Evolutionary conservation across 371 early-diverging fungal genomes (phyloP), one percentile per base, ranked within the genome.

Genomic region (Mortierella polycephala): DNA sequence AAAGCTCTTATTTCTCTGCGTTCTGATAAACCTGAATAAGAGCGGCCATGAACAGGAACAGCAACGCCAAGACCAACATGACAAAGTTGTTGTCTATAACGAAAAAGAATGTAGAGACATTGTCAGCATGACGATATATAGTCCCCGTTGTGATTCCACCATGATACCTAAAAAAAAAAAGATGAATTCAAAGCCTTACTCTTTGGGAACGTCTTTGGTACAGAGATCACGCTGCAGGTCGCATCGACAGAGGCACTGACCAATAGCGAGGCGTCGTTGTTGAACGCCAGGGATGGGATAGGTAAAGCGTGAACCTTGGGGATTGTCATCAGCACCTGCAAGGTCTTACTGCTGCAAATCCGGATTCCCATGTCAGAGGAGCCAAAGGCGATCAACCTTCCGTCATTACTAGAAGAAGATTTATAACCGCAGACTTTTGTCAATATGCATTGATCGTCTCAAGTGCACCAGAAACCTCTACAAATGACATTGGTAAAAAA

Each of bases 191-290:
- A 30, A 30, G 30, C 4, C 71, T 83, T 81, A 82, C 81, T 70
- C 50, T 62, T 67, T 42, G 84, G 76, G 71, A 88, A 88, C 14
- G 85, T 85, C 62, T 84, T 70, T 21, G 93, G 93, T 20, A 93
- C 72, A 30, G 58, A 55, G 18, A 86, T 81, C 45, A 90, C 82
- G 20, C 84, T 82, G 68, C 90, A 91, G 1, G 85, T 85, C 52
- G 85, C 87, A 57, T 93, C 93, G 1, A 90, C 90, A 8, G 93
- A 93, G 0, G 86, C 92, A 66, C 87, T 93, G 21, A 87, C 85
- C 44, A 93, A 59, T 49, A 85, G 62, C 6, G 84, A 83, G 42
- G 85, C 82, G 53, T 88, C 86, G 47, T 69, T 84, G 59, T 87
- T 90, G 59, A 93, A 88, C 0, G 92, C 87, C 68, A 93, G 63